Evolutionary conservation across 2,329 filamentous ascomycete genomes (phyloP).

Genomic region (Coniochaeta sp.): DNA sequence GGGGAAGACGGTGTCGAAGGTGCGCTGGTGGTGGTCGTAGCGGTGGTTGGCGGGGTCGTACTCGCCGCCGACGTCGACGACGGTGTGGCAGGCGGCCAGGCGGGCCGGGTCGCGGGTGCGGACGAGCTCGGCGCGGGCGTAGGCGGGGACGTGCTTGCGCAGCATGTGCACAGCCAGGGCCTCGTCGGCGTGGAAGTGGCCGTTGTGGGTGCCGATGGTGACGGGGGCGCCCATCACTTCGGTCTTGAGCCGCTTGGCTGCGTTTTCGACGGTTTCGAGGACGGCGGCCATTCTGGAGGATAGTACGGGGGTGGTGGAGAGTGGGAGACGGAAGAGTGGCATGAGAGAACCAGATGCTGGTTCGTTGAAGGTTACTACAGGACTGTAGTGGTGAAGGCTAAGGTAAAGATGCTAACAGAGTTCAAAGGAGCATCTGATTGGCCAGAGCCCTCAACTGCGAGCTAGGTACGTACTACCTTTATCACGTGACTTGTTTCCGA

Average conservation of each 20-base stretch:
- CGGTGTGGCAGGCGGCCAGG: constrained; percentile 80
- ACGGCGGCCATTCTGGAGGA: background rate
- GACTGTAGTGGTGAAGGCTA: too few relatives aligned
- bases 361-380: background rate
- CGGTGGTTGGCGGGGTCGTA: constrained; percentile 72
- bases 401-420: background rate
- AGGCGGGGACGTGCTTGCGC: constrained; percentile 70
- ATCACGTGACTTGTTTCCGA: background rate
- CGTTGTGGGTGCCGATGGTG: constrained; percentile 89
- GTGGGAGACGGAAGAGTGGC: background rate
- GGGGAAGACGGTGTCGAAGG: constrained; percentile 81
- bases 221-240: constrained; percentile 37
- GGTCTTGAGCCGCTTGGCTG: constrained; percentile 80
- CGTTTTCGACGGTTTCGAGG: constrained; percentile 56
- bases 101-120: constrained; percentile 79
- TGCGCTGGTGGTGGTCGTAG: constrained; percentile 96
- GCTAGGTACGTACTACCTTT: too few relatives aligned
- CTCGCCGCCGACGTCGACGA: constrained; percentile 95
- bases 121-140: constrained; percentile 65
- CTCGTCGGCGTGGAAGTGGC: constrained; percentile 95
- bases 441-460: background rate
- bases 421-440: background rate
- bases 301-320: background rate
- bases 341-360: background rate
- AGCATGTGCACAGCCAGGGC: constrained; percentile 95